Evolutionary conservation across 2,329 filamentous ascomycete species (phyloP).

Genomic region (Byssochlamys sp.): DNA sequence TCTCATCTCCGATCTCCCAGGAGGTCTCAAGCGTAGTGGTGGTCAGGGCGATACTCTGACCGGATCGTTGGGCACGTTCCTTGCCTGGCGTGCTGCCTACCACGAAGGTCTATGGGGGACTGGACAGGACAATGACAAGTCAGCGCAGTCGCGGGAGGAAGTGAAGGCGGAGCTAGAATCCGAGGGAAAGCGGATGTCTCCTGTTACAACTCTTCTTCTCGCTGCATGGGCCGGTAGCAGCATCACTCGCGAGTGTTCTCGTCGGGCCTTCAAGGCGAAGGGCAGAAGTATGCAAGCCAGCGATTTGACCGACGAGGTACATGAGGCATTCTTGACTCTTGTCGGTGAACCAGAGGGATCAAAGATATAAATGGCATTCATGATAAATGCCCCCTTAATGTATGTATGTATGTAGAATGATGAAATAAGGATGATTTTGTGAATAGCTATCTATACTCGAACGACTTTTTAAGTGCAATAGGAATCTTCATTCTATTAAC

Average conservation of each 20-base stretch:
- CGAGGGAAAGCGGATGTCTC: slow-evolving; percentile 47
- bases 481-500: too few species aligned
- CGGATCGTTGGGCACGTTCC: slow-evolving; percentile 74
- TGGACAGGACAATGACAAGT: slow-evolving; percentile 20
- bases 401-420: not conserved
- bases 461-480: too few species aligned
- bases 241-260: slow-evolving; percentile 82
- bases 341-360: slow-evolving; percentile 60
- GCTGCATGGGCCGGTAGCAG: slow-evolving; percentile 79
- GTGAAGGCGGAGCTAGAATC: slow-evolving; percentile 33
- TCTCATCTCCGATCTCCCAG: slow-evolving; percentile 65
- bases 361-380: slow-evolving; percentile 16
- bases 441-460: too few species aligned
- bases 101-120: slow-evolving; percentile 67
- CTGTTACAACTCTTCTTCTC: slow-evolving; percentile 55
- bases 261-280: slow-evolving; percentile 73
- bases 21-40: slow-evolving; percentile 80
- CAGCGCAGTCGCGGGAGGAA: slow-evolving; percentile 30
- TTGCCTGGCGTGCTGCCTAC: slow-evolving; percentile 83
- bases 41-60: slow-evolving; percentile 95
- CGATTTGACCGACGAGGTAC: slow-evolving; percentile 84
- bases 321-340: slow-evolving; percentile 66
- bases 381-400: not conserved
- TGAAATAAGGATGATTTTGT: not conserved
- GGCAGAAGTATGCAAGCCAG: slow-evolving; percentile 84